A percentile compares a stretch with the other conserved stretches of the same genome.
Evolutionary conservation across 2,329 filamentous ascomycete genomes (phyloP).

Genomic region (Aspergillus quadricinctus): DNA sequence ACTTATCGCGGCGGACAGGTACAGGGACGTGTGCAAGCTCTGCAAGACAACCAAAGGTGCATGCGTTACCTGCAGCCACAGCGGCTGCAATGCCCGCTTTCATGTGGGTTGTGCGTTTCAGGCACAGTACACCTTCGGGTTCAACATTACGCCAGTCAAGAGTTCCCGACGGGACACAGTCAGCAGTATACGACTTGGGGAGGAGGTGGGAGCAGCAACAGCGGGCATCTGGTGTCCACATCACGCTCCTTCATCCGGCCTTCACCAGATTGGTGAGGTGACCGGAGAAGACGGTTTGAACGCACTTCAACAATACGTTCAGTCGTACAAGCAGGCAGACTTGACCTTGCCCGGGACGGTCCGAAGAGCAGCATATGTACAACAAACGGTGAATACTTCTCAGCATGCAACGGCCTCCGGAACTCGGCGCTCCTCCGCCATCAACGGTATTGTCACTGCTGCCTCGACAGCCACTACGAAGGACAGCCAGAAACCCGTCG

Average conservation of each 20-base stretch:
- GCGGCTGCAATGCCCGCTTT: slow-evolving; percentile 51
- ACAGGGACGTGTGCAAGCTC: slow-evolving; percentile 74
- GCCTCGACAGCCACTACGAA: slow-evolving; percentile 15
- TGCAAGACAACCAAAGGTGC: slow-evolving; percentile 74
- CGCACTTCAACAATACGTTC: slow-evolving; percentile 79
- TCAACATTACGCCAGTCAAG: slow-evolving; percentile 87
- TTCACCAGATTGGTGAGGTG: slow-evolving; percentile 75
- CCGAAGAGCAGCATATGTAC: slow-evolving; percentile 75
- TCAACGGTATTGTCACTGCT: slow-evolving; percentile 31
- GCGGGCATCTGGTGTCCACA: slow-evolving; percentile 89
- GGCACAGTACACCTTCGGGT: slow-evolving; percentile 76
- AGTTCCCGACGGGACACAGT: slow-evolving; percentile 77
- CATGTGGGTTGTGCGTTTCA: slow-evolving; percentile 90
- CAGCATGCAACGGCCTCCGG: slow-evolving; percentile 27
- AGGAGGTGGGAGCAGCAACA: slow-evolving; percentile 77
- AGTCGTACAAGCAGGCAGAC: slow-evolving; percentile 92
- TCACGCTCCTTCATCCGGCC: slow-evolving; percentile 67
- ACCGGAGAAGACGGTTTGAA: slow-evolving; percentile 68
- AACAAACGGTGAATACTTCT: slow-evolving; percentile 35
- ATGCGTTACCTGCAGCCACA: slow-evolving; percentile 73
- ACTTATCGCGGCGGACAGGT: slow-evolving; percentile 68
- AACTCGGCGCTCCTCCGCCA: slow-evolving; percentile 56
- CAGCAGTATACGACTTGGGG: slow-evolving; percentile 73
- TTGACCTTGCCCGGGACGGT: slow-evolving; percentile 85
- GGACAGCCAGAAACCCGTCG: slow-evolving; percentile 19